phyloP scores from a whole-genome alignment of 106 monocot species.

The Dendrobium huoshanense region DNA sequence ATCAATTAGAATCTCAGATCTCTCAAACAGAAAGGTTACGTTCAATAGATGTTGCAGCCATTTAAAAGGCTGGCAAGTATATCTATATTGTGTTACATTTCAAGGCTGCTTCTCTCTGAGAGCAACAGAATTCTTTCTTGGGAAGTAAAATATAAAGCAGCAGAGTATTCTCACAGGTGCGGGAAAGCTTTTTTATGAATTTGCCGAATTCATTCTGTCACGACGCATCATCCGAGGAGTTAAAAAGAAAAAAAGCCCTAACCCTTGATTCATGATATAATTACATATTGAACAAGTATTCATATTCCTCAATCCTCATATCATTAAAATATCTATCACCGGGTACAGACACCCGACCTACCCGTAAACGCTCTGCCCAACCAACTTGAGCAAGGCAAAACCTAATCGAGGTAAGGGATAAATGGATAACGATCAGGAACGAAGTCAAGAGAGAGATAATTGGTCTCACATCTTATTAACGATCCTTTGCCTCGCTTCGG shows the following conservation, averaged over 20 bases:
- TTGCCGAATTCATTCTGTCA: neutral
- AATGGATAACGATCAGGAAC: neutral
- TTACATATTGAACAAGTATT: neutral
- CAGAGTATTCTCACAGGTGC: too few species aligned
- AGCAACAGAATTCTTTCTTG: neutral
- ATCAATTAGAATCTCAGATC: neutral
- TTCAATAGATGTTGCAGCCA: neutral
- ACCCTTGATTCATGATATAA: neutral
- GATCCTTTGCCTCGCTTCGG: conserved; percentile 42
- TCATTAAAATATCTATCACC: neutral
- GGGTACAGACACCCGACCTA: neutral
- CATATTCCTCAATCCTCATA: neutral
- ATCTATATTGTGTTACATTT: neutral
- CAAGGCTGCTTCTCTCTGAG: neutral
- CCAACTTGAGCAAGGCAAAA: too few species aligned
- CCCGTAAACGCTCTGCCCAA: neutral
- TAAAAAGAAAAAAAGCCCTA: neutral
- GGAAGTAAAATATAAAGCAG: neutral
- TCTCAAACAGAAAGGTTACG: neutral
- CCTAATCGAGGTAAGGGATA: neutral
- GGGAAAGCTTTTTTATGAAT: neutral
- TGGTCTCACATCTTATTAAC: conserved; percentile 57
- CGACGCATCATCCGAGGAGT: neutral
- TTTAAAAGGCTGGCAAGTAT: neutral
- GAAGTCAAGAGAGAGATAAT: neutral